phyloP scores from a whole-genome alignment of 306 rosid species.

The Medicago lupulina region DNA sequence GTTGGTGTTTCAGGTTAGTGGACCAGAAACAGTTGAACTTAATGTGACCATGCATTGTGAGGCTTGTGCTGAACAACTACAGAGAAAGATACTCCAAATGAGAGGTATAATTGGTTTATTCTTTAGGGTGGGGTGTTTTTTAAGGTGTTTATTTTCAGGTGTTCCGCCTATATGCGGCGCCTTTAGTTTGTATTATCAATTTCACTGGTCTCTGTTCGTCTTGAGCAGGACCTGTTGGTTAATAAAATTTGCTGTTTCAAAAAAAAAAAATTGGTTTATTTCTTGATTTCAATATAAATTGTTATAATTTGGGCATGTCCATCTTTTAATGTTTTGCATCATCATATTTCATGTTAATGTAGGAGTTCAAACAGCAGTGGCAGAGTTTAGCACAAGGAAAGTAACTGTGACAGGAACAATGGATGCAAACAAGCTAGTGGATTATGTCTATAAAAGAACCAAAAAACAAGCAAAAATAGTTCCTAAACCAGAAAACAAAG shows the following conservation, averaged over 20 bases:
- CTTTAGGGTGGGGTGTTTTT: no score
- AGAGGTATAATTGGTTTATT: constrained; percentile 62
- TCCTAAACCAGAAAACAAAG: constrained; percentile 64
- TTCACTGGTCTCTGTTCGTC: no score
- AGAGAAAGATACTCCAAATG: constrained; percentile 88
- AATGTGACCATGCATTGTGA: constrained; percentile 94
- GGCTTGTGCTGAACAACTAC: constrained; percentile 92
- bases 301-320: constrained; percentile 30
- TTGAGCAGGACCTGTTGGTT: no score
- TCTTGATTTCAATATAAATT: no score
- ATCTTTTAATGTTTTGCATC: constrained; percentile 30
- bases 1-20: constrained; percentile 65
- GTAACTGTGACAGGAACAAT: constrained; percentile 82
- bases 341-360: constrained; percentile 42
- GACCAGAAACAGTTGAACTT: constrained; percentile 76
- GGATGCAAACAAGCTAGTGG: constrained; percentile 86
- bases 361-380: constrained; percentile 85
- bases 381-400: constrained; percentile 75
- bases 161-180: no score
- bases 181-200: no score
- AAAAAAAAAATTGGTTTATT: not conserved
- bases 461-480: constrained; percentile 85
- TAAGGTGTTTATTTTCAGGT: no score
- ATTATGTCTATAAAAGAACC: constrained; percentile 82
- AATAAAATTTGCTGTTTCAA: no score